These are phyloP conservation scores for Immersiella caudata DNA, from an alignment of 495 filamentous ascomycete species.

Conservation along the genomic window DNA sequence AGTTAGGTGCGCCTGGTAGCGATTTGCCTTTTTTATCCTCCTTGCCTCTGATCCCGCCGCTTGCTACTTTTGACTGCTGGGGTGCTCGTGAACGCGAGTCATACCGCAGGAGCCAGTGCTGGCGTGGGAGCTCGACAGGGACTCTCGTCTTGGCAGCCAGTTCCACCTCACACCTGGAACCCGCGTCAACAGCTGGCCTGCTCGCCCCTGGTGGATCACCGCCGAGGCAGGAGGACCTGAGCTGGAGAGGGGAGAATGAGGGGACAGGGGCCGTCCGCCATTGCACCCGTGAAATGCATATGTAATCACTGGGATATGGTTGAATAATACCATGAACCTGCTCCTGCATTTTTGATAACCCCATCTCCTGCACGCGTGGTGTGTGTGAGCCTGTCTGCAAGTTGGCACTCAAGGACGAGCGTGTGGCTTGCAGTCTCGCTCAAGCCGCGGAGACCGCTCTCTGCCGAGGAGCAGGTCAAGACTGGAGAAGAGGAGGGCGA, in stretches of 20 bases:
- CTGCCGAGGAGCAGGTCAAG: too few relatives aligned
- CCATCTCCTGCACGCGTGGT: not conserved
- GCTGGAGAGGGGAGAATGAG: not conserved
- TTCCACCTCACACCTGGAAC: not conserved
- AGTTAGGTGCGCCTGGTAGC: not conserved
- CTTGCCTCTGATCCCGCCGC: not conserved
- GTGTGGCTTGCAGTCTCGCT: too few relatives aligned
- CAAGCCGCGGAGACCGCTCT: too few relatives aligned
- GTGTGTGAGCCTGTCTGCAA: not conserved
- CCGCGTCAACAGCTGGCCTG: not conserved
- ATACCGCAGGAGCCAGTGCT: conserved; percentile 16
- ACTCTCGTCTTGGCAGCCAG: conserved; percentile 12
- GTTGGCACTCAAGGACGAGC: not conserved
- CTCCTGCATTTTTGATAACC: not conserved
- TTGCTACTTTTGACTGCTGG: not conserved
- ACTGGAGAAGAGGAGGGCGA: not conserved
- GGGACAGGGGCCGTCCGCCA: not conserved
- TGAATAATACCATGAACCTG: conserved; percentile 9
- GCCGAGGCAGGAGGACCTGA: not conserved
- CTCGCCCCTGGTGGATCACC: not conserved
- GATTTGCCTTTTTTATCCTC: not conserved
- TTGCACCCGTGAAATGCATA: not conserved
- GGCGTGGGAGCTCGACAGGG: conserved; percentile 21
- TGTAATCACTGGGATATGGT: conserved; percentile 18
- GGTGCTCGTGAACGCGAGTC: conserved; percentile 21